Evolutionary conservation across 2,329 filamentous ascomycete genomes (phyloP), one percentile per base, ranked within the genome.

Genomic region (Phyllachora maydis): DNA sequence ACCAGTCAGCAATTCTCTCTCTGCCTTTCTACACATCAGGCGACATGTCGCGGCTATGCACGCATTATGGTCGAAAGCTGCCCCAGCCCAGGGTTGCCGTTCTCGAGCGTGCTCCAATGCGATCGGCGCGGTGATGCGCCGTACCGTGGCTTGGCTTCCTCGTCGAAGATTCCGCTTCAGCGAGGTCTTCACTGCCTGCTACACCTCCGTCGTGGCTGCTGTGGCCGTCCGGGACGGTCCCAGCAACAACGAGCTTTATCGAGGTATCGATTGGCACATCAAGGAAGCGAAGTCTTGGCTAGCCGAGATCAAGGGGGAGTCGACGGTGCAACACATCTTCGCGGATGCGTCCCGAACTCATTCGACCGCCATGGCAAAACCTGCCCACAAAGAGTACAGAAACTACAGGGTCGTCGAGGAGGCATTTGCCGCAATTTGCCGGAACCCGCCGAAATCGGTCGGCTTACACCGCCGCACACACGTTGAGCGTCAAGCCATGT

Each of bases 131-230:
- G 15, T 14, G 13, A 17, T 5, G 18, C 23, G 19, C 6, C 15
- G 11, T 8, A 15, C 12, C 8, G n/a, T 20, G 1, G 14, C 25
- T 4, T 11, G 52, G 12, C 47, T 54, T 16, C 42, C 54, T 24
- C 55, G 52, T 35, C 56, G 59, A 25, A 58, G 56, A 32, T 43
- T 56, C 20, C 53, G 52, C 19, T 43, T 54, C 36, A 47, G 57
- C 44, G 51, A 68, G 46, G 32, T 69, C 29, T 56, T 72, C 38
- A 76, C 71, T 13, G 63, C 72, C 18, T 63, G 60, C 40, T 78
- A 77, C 38, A 71, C 71, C 14, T 64, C 67, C 16, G 59, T 73
- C 25, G 62, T 76, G 36, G 70, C 66, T 4, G 63, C 65, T 3
- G 71, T 69, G 2, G 59, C 69, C 8, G 49, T 73, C 3, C 49